Conservation (phyloP, 306 rosid species). For the Cicer bijugum region DNA sequence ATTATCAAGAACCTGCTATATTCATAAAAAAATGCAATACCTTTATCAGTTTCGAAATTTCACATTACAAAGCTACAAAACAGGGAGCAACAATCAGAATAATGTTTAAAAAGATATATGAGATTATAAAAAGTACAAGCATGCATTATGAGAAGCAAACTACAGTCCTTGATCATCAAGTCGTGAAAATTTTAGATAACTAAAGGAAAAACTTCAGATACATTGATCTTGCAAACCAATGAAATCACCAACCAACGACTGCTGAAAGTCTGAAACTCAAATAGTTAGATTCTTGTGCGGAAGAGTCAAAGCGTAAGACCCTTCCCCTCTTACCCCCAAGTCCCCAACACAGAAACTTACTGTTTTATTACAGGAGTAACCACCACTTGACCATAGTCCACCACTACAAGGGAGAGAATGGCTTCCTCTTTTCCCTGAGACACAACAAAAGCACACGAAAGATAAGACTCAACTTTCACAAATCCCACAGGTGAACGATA, state of each 20-base stretch:
- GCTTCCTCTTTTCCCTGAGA: slow-evolving; percentile 54
- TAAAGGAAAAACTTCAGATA: slow-evolving; percentile 15
- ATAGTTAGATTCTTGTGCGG: slow-evolving; percentile 3
- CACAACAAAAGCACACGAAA: slow-evolving; percentile 43
- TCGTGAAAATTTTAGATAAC: slow-evolving; percentile 28
- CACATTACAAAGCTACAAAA: not conserved
- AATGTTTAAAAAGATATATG: slow-evolving; percentile 9
- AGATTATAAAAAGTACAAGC: slow-evolving; percentile 18
- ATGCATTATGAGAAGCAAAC: slow-evolving; percentile 6
- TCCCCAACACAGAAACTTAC: slow-evolving; percentile 53
- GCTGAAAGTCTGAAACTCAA: slow-evolving; percentile 28
- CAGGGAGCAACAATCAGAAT: slow-evolving; percentile 24
- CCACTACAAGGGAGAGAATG: slow-evolving; percentile 47
- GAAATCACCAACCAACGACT: slow-evolving; percentile 29
- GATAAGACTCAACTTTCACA: slow-evolving; percentile 30
- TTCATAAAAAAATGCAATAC: slow-evolving; percentile 47
- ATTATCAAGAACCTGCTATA: slow-evolving; percentile 51
- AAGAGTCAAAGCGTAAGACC: slow-evolving; percentile 3
- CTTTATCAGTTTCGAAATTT: slow-evolving; percentile 32
- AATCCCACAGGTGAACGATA: slow-evolving; percentile 24
- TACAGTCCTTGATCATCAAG: slow-evolving; percentile 13
- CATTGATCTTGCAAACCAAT: slow-evolving; percentile 30
- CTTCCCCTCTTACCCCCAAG: slow-evolving; percentile 1
- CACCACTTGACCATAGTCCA: slow-evolving; percentile 51
- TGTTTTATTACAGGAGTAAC: slow-evolving; percentile 41